phyloP scores from a whole-genome alignment of 176 grass and related monocot genomes.

The Dendrocalamus sinicus region DNA sequence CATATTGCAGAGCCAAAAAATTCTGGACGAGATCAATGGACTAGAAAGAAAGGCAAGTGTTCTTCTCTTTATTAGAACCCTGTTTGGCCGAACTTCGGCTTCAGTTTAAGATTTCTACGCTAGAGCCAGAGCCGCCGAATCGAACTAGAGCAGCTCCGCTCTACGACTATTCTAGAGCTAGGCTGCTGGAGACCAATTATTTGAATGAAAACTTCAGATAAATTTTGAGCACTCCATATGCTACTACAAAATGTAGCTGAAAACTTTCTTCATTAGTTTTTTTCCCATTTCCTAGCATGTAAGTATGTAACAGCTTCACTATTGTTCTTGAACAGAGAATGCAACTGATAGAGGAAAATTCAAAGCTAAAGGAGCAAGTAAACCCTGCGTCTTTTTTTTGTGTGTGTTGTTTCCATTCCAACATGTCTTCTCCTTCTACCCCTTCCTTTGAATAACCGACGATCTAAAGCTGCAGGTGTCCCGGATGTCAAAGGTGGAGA shows the following conservation, averaged over 20 bases:
- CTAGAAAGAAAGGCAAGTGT: conserved; percentile 62
- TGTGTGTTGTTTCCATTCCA: neutral
- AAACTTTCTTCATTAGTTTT: neutral
- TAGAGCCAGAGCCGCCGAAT: neutral
- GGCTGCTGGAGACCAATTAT: neutral
- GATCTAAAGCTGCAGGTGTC: conserved; percentile 57
- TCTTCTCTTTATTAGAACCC: neutral
- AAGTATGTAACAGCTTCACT: neutral
- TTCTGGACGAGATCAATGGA: conserved; percentile 53
- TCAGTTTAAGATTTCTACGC: neutral
- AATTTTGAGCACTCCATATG: neutral
- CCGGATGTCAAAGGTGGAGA: conserved; percentile 49
- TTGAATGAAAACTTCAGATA: neutral
- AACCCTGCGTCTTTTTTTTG: neutral
- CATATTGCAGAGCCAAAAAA: conserved; percentile 55
- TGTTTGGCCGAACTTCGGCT: neutral
- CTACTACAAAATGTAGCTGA: neutral
- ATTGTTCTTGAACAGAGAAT: conserved; percentile 49
- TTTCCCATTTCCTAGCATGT: neutral
- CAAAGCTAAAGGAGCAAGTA: conserved; percentile 68
- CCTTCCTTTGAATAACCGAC: neutral
- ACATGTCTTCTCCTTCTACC: too few species aligned
- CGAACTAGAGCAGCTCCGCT: too few species aligned
- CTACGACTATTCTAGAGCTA: neutral
- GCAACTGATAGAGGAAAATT: conserved; percentile 62